Evolutionary conservation across 192 early-diverging fungal genomes (phyloP).

Genomic region (Martensiomyces pterosporus): DNA sequence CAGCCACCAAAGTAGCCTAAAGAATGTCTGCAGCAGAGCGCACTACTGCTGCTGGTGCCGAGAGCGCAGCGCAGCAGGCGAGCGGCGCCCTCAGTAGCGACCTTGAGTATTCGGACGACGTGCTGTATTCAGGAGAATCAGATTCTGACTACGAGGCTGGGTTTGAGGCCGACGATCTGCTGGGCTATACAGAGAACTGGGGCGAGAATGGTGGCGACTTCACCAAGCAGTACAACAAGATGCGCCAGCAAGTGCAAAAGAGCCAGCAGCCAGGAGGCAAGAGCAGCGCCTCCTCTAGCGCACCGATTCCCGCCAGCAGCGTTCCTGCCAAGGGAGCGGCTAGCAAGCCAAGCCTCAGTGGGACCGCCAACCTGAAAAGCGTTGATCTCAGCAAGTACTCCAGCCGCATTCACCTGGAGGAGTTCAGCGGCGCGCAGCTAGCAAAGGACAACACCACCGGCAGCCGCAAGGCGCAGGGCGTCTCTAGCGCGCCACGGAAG

Average conservation of each 20-base stretch:
- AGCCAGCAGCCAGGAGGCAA: constrained; percentile 21
- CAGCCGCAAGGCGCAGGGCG: constrained; percentile 43
- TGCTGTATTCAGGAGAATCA: too few relatives aligned
- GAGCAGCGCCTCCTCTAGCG: too few relatives aligned
- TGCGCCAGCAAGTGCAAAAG: constrained; percentile 61
- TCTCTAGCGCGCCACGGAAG: constrained; percentile 42
- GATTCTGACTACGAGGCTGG: constrained; percentile 54
- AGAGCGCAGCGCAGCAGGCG: too few relatives aligned
- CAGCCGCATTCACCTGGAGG: constrained; percentile 67
- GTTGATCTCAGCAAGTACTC: constrained; percentile 63
- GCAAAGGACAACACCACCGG: constrained; percentile 10
- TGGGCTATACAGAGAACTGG: constrained; percentile 78
- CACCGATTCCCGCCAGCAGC: neutral
- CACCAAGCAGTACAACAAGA: constrained; percentile 88
- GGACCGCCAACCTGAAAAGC: constrained; percentile 28
- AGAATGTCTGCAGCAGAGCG: too few relatives aligned
- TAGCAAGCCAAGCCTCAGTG: constrained; percentile 23
- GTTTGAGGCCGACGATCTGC: constrained; percentile 70
- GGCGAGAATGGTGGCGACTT: constrained; percentile 81
- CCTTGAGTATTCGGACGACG: constrained; percentile 30
- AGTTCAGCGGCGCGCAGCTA: constrained; percentile 32
- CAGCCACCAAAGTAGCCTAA: too few relatives aligned
- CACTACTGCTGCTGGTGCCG: too few relatives aligned
- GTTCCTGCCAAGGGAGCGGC: constrained; percentile 1
- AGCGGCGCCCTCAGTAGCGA: too few relatives aligned